Percentiles rank a stretch among this genome's conserved stretches.
Evolutionary conservation across 2,329 filamentous ascomycete species (phyloP).

Genomic region (Hyphodiscus sp.): DNA sequence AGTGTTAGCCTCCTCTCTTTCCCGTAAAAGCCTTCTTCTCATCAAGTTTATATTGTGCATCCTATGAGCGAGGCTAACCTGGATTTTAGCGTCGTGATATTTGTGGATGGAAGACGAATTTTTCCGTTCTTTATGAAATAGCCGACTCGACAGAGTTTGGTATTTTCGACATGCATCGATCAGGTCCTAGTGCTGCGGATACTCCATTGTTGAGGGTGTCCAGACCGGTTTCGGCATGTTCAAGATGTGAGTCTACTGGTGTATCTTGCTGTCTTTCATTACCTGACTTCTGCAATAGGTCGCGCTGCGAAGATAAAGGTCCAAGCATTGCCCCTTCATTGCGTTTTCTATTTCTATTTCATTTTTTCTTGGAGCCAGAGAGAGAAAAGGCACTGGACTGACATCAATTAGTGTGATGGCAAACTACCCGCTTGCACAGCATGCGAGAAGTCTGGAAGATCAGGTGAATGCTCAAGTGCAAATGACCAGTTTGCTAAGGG

Average conservation of each 20-base stretch:
- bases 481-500: conserved; percentile 95
- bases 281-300: conserved; percentile 35
- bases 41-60: neutral
- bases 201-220: conserved; percentile 64
- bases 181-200: conserved; percentile 22
- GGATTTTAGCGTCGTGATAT: neutral
- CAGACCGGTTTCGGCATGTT: conserved; percentile 72
- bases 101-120: neutral
- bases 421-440: conserved; percentile 93
- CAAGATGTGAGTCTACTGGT: conserved; percentile 50
- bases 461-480: conserved; percentile 82
- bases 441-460: conserved; percentile 84
- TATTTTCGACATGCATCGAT: conserved; percentile 15
- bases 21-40: neutral
- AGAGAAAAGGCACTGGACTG: conserved; percentile 13
- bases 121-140: neutral
- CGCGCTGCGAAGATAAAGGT: conserved; percentile 91
- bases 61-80: neutral
- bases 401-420: conserved; percentile 66
- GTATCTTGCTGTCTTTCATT: neutral
- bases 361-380: too few relatives aligned
- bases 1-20: neutral
- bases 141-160: neutral
- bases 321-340: conserved; percentile 2
- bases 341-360: too few relatives aligned